Conservation (phyloP, 139 green algal genomes). For the Dunaliella sp. region DNA sequence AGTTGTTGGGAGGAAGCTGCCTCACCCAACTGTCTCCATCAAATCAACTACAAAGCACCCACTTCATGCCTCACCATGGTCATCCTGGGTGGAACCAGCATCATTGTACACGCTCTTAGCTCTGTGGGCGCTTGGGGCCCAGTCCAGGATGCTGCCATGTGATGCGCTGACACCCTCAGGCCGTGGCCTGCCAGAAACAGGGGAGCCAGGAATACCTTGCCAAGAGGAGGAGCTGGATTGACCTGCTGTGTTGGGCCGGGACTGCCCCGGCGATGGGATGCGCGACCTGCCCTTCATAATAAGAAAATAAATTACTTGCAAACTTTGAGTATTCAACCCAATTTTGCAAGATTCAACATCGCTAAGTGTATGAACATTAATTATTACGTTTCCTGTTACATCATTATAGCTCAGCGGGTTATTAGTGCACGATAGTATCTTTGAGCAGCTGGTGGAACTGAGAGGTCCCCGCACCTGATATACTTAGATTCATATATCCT, state of each 20-base stretch:
- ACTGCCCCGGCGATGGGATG: neutral
- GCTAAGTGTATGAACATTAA: neutral
- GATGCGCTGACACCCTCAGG: neutral
- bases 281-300: neutral
- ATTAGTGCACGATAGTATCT: neutral
- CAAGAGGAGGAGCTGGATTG: neutral
- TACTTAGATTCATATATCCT: too few relatives aligned
- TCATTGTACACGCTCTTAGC: neutral
- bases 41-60: neutral
- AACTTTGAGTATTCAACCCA: too few relatives aligned
- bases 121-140: neutral
- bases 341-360: neutral
- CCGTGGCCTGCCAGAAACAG: neutral
- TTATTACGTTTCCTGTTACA: too few relatives aligned
- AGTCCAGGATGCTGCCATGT: neutral
- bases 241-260: neutral
- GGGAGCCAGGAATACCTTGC: neutral
- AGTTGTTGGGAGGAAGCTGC: too few relatives aligned
- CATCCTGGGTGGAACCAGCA: neutral
- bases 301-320: neutral
- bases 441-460: neutral
- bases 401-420: too few relatives aligned
- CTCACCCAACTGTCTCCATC: too few relatives aligned
- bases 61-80: neutral
- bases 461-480: neutral